Base-by-base conservation (phyloP, 129 eudicot species). In the Ambrosia artemisiifolia region DNA sequence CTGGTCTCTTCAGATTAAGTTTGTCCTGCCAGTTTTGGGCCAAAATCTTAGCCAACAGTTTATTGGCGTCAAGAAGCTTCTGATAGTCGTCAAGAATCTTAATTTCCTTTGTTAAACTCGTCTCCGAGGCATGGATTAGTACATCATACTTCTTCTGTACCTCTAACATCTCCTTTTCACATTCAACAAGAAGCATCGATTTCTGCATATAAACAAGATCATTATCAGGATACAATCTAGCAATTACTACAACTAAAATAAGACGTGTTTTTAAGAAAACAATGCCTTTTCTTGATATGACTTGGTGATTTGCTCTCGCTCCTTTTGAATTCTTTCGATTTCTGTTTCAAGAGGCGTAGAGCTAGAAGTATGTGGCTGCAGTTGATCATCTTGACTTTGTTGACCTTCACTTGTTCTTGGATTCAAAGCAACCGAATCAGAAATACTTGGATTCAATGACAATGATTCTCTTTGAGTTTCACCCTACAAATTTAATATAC, bases 201-300 rank as follows among this genome's bases (percentile, higher is more conserved):
- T 74, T 80, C 97, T 91, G 42, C 75, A 71, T 16, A 60, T 64
- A 53, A 40, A 77, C 57, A 62, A 48, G 42, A 35, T 53, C 6
- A 0, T 57, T n/a, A 56, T 18, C 11, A 40, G 6, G 44, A 40
- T 40, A 40, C 44, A 40, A 38, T 28, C 14, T 24, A 16, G 51
- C 10, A 50, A 70, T 35, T n/a, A 5, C 56, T 13, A 2, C 13
- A 46, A 32, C 28, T 30, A 34, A 9, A 63, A 49, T 12, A 67
- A 24, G 44, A 40, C 44, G 44, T 40, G 44, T 40, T 40, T 40
- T 1, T 38, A 13, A 49, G 14, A 7, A 48, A 61, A 40, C 44
- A 77, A 70, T 55, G 88, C 97, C 95, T 53, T 77, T 28, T 88
- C 94, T 54, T 92, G 82, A 47, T 77, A 82, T 24, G 12, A 62